phyloP scores from a whole-genome alignment of 306 rosid genomes.

The Cajanus cajan region DNA sequence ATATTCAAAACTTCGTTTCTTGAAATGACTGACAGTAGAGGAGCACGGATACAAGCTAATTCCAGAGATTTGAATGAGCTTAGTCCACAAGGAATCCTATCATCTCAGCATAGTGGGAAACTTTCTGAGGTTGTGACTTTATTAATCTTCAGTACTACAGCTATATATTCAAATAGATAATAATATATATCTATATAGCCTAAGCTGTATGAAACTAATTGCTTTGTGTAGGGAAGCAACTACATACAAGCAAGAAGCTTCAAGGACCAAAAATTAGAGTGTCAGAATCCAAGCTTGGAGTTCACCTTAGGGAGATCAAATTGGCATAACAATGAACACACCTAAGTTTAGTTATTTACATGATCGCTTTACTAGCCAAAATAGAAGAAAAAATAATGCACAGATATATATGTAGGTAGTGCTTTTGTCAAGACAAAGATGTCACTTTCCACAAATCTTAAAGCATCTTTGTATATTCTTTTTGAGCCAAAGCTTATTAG shows the following conservation, averaged over 20 bases:
- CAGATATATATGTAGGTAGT: slow-evolving; percentile 32
- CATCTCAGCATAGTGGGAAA: slow-evolving; percentile 43
- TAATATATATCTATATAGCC: not conserved
- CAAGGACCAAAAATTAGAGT: slow-evolving; percentile 39
- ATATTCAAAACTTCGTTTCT: not conserved
- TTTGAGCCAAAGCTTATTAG: slow-evolving; percentile 46
- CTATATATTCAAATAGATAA: not conserved
- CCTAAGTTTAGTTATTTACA: slow-evolving; percentile 22
- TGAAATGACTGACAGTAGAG: slow-evolving; percentile 45
- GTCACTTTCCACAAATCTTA: slow-evolving; percentile 44
- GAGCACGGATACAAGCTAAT: slow-evolving; percentile 40
- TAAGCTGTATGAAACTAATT: slow-evolving; percentile 22
- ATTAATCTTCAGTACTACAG: slow-evolving; percentile 1
- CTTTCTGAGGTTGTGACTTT: slow-evolving; percentile 48
- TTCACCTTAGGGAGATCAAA: slow-evolving; percentile 65
- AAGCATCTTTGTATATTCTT: slow-evolving; percentile 55
- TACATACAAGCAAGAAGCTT: slow-evolving; percentile 43
- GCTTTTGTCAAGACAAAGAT: slow-evolving; percentile 42
- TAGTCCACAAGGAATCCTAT: slow-evolving; percentile 33
- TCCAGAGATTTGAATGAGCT: slow-evolving; percentile 40
- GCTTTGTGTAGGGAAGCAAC: slow-evolving; percentile 53
- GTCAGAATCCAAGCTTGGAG: slow-evolving; percentile 64
- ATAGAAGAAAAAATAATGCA: slow-evolving; percentile 21
- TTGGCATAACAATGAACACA: slow-evolving; percentile 47
- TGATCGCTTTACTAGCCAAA: slow-evolving; percentile 23